phyloP scores from a whole-genome alignment of 306 rosid species.

The Prunus mongolica region DNA sequence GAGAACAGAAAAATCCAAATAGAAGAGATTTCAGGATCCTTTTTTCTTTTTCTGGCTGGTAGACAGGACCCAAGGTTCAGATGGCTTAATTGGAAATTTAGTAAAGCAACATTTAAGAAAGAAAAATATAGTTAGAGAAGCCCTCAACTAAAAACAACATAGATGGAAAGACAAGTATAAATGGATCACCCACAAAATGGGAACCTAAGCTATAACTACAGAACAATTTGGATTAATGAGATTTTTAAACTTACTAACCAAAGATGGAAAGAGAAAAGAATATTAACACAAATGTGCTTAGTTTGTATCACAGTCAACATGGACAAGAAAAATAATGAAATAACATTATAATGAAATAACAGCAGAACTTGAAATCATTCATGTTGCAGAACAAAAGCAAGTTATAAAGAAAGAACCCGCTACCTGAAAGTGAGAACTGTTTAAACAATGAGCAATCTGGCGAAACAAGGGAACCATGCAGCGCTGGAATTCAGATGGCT shows the following conservation, averaged over 20 bases:
- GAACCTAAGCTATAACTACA: not conserved
- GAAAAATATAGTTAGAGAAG: not conserved
- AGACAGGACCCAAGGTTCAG: not conserved
- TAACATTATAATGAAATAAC: not conserved
- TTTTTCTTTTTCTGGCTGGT: not conserved
- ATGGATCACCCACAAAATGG: not conserved
- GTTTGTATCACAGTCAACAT: not conserved
- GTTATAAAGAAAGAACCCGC: not conserved
- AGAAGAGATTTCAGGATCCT: not conserved
- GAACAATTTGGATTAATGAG: not conserved
- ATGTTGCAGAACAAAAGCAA: not conserved
- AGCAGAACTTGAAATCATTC: constrained; percentile 1
- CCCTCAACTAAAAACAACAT: not conserved
- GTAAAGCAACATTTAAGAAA: not conserved
- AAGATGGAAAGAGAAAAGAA: not conserved
- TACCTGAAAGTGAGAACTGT: constrained; percentile 83
- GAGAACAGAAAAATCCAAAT: not conserved
- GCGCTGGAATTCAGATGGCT: constrained; percentile 74
- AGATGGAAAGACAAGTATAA: not conserved
- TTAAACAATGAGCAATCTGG: constrained; percentile 59
- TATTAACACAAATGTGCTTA: not conserved
- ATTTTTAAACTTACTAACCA: not conserved
- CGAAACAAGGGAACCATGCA: constrained; percentile 79
- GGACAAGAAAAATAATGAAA: not conserved
- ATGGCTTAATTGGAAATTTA: not conserved